Evolutionary conservation across 331 rosid species (phyloP), one percentile per base, ranked within the genome.

Genomic region (Malus hybrid): DNA sequence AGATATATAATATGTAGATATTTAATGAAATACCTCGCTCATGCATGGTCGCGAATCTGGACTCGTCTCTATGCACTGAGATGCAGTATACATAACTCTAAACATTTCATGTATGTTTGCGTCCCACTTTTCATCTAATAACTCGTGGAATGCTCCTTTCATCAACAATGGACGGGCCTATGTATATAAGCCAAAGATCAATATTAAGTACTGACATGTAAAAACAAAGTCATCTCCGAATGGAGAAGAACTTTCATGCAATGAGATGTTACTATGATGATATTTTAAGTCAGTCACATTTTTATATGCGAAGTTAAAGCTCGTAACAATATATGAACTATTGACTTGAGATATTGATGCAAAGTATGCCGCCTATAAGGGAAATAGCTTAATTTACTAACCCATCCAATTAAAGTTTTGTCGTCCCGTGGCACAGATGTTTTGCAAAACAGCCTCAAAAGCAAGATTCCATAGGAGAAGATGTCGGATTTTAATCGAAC

Each of bases 391-490:
- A 11, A 27, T 55, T 32, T 31, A 76, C 84, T 55, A 22, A 81
- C 81, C 84, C 81, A 81, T 5, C 59, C 20, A 61, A 60, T 72
- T 55, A 81, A 67, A 31, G 24, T 10, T 57, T n/a, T 68, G 27
- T 81, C 81, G 57, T 81, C 78, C 16, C 13, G 57, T 6, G 50
- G 81, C 67, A 65, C 65, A 24, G 78, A 65, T 19, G 44, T 81
- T 76, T 72, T 18, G 60, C 80, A 76, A 59, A 81, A 81, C 31
- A 81, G 19, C 34, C 84, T 76, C 76, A 81, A 46, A 36, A 81
- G 84, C 39, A 81, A 48, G 29, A 81, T 52, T 71, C 81, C 81
- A 46, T 57, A 76, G 46, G 84, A 71, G 8, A 4, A 74, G n/a
- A 76, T 27, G 34, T 76, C 75, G 1, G 60, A 71, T 61, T 81